Base-by-base conservation (phyloP, 768 basidiomycete species). In the Chalciporus sphaerocephalus region DNA sequence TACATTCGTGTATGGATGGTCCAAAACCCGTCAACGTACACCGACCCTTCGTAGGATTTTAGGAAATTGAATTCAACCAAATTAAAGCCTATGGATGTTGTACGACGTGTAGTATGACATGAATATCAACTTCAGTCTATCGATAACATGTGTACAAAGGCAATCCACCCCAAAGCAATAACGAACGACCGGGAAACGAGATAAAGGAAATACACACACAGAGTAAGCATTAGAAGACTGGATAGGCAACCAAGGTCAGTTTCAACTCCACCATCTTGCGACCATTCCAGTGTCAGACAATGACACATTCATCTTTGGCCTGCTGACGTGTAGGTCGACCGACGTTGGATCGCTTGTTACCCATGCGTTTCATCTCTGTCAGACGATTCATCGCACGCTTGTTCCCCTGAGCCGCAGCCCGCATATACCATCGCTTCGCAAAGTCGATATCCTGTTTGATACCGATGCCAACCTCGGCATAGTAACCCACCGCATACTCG, bases 351-450 rank as follows among this genome's bases (percentile, higher is more conserved):
- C 86, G 78, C 66, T 87, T 91, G 64, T 81, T 83, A 10, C 90
- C 88, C 71, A 82, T 78, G 24, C 90, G 83, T 66, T 96, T 96
- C 76, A 98, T 85, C 67, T 98, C 94, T 21, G 94, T 95, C 60
- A 98, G 68, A 24, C 95, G 81, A 53, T 81, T 87, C 93, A 96
- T 98, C 5, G 95, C 95, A 28, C 94, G 84, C 67, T 92, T 94
- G 69, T 98, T 95, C n/a, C 91, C 90, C 79, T 97, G 95, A 4
- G 92, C 94, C 56, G 96, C 96, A 27, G 96, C 94, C 34, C 96
- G 81, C 92, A 97, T 96, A 66, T 99, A 99, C 94, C 95, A 98
- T 55, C 88, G 79, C 69, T 95, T 97, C 16, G 96, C 93, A 64
- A 93, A 85, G 49, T 98, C 95, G 37, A 92, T 68, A 58, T 99